Conservation (phyloP, 2,329 filamentous ascomycete genomes). For the Thielaviopsis punctulata region DNA sequence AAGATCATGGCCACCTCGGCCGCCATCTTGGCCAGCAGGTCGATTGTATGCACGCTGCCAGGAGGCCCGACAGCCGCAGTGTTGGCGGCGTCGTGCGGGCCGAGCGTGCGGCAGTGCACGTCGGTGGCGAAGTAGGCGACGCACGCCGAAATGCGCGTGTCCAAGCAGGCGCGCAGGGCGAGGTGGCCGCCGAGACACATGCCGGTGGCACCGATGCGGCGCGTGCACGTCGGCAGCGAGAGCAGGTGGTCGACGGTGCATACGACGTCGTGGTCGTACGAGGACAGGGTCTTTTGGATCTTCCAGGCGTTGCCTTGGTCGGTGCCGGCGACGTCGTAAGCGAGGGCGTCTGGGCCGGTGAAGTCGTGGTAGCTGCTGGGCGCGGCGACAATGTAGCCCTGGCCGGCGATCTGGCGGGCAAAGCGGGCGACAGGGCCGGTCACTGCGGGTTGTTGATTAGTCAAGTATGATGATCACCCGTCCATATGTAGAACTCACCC, state of each 20-base stretch:
- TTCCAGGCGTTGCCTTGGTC: constrained; percentile 80
- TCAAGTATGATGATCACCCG: not conserved
- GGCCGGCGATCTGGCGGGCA: constrained; percentile 75
- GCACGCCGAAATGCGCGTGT: constrained; percentile 56
- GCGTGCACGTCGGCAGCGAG: constrained; percentile 60
- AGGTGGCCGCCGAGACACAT: constrained; percentile 94
- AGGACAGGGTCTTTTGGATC: constrained; percentile 64
- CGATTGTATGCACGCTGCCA: constrained; percentile 32
- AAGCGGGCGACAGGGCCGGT: constrained; percentile 82
- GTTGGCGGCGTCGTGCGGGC: constrained; percentile 36
- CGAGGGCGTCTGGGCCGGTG: constrained; percentile 62
- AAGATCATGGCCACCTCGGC: constrained; percentile 81
- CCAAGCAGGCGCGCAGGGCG: constrained; percentile 47
- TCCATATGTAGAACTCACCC: constrained; percentile 33
- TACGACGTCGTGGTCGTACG: constrained; percentile 67
- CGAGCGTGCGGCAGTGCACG: constrained; percentile 65
- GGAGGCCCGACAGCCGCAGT: constrained; percentile 21
- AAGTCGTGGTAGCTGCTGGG: constrained; percentile 91
- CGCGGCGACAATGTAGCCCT: constrained; percentile 84
- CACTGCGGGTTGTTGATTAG: constrained; percentile 32
- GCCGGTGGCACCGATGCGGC: constrained; percentile 59
- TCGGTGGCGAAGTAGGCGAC: constrained; percentile 90
- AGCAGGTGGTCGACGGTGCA: constrained; percentile 54
- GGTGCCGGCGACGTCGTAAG: constrained; percentile 77
- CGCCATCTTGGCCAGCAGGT: constrained; percentile 45